phyloP scores from a whole-genome alignment of 106 monocot species.

The Vanilla planifolia region DNA sequence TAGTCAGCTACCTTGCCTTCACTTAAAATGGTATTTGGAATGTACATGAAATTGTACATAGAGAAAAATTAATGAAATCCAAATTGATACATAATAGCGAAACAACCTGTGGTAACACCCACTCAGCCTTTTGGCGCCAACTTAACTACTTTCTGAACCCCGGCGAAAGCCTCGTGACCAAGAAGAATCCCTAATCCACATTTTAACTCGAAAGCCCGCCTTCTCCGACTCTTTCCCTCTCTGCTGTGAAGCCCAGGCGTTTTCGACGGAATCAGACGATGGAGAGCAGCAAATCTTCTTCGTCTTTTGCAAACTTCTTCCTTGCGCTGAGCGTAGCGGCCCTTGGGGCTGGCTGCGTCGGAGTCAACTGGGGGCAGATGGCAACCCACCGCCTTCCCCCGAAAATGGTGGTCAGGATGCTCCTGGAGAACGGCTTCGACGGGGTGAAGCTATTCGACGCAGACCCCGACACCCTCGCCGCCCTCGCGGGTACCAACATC shows the following conservation, averaged over 20 bases:
- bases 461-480: conserved; percentile 20
- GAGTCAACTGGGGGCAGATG: conserved; percentile 36
- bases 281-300: not conserved
- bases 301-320: not conserved
- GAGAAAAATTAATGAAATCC: too few relatives aligned
- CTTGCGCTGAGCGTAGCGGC: not conserved
- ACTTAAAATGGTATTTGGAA: too few relatives aligned
- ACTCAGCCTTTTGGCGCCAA: conserved; percentile 2
- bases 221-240: too few relatives aligned
- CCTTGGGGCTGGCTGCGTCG: not conserved
- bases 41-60: too few relatives aligned
- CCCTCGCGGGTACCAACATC: conserved; percentile 27
- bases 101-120: too few relatives aligned
- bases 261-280: not conserved
- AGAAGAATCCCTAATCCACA: too few relatives aligned
- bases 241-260: not conserved
- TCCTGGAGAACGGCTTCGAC: conserved; percentile 26
- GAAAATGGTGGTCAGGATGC: conserved; percentile 23
- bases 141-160: not conserved
- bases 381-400: conserved; percentile 20
- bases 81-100: too few relatives aligned
- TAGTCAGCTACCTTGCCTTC: too few relatives aligned
- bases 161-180: not conserved
- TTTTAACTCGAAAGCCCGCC: too few relatives aligned
- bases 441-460: conserved; percentile 33